These are phyloP conservation scores for Saccharomyces pastorianus DNA, from an alignment of 1,139 yeast genomes.

Conservation along the genomic window DNA sequence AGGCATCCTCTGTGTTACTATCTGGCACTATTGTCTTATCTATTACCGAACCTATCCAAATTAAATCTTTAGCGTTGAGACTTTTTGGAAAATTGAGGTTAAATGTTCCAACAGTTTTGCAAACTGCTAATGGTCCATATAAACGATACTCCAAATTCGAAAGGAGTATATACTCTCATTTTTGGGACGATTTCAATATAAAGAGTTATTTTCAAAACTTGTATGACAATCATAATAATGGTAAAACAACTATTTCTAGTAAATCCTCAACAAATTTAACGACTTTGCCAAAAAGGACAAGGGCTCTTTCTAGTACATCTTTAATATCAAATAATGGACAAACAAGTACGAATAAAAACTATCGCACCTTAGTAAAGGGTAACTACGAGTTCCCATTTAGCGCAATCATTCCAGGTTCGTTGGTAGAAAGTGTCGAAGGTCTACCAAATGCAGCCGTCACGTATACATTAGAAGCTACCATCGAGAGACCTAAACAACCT, in stretches of 20 bases:
- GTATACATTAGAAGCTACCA: slow-evolving; percentile 67
- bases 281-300: slow-evolving; percentile 8
- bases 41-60: slow-evolving; percentile 63
- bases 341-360: slow-evolving; percentile 23
- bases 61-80: slow-evolving; percentile 55
- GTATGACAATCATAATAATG: slow-evolving; percentile 24
- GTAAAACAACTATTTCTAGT: slow-evolving; percentile 13
- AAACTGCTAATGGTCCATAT: slow-evolving; percentile 40
- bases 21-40: slow-evolving; percentile 74
- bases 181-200: slow-evolving; percentile 64
- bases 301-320: slow-evolving; percentile 4
- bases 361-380: slow-evolving; percentile 31
- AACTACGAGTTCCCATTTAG: too few relatives aligned
- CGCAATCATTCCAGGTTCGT: too few relatives aligned
- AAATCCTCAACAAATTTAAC: slow-evolving; percentile 21
- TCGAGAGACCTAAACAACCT: slow-evolving; percentile 76
- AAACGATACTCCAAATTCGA: slow-evolving; percentile 53
- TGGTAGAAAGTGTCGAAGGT: too few relatives aligned
- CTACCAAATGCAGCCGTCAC: slow-evolving; percentile 40
- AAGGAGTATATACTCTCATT: slow-evolving; percentile 61
- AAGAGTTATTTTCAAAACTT: slow-evolving; percentile 27
- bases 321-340: slow-evolving; percentile 10
- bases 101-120: slow-evolving; percentile 46
- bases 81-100: slow-evolving; percentile 58
- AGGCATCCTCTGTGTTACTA: slow-evolving; percentile 69